Evolutionary conservation across 495 filamentous ascomycete species (phyloP), one percentile per base, ranked within the genome.

Genomic region (Penicillium cinerascens): DNA sequence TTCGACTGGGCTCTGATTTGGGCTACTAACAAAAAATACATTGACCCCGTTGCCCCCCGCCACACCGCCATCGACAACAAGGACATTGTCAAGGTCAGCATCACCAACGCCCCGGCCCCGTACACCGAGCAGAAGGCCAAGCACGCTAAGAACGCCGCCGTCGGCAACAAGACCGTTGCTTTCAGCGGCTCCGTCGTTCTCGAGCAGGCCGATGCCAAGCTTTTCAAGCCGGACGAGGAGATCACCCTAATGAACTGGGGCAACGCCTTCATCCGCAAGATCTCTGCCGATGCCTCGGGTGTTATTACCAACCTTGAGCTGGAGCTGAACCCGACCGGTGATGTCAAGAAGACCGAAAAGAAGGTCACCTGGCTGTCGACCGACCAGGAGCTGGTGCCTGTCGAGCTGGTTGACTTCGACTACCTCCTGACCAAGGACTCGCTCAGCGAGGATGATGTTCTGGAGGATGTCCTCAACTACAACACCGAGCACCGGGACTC

Each of bases 221-320:
- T 74, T 42, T 93, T 96, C 74, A 84, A 81, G 58, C 80, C 87
- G 51, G 85, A 87, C 58, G 92, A 97, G 73, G 92, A 96, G 67
- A 89, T 97, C 59, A 97, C 92, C 0, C 77, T 96, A 22, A 97
- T 96, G 92, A 86, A 83, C 64, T 96, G 92, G 92, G 92, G 92
- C 58, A 96, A 97, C 55, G 92, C 89, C 25, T 82, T 93, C 51
- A 86, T 96, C 11, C 85, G 85, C 39, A 85, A 84, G 60, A 88
- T 89, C 61, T 74, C 76, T 35, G 77, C 84, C 44, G 79, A 85
- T 18, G 59, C 68, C 13, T 64, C 67, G 42, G 78, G 77, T 27
- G 70, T 79, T 21, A 82, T 96, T 47, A 87, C 83, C 0, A 73
- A 67, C 29, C 68, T 96, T 3, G 87, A 86, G 38, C 78, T 89